These are phyloP conservation scores for Fusarium concolor DNA, from an alignment of 2,329 filamentous ascomycete species.

Conservation along the genomic window DNA sequence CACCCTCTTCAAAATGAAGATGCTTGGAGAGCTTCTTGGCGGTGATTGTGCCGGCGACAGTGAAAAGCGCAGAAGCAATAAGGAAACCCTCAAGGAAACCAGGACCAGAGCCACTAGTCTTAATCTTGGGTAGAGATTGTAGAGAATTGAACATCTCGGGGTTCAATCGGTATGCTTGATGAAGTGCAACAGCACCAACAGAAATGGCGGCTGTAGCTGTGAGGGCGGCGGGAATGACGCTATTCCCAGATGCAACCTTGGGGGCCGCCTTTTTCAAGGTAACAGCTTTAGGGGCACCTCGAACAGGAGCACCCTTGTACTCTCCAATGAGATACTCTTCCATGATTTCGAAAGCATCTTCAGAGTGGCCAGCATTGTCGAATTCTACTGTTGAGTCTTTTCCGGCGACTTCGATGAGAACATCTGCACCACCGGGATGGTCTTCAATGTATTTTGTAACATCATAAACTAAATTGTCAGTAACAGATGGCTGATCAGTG, in stretches of 20 bases:
- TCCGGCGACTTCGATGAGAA: conserved; percentile 81
- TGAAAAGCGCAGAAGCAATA: conserved; percentile 30
- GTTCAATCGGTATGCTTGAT: conserved; percentile 30
- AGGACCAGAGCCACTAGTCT: conserved; percentile 13
- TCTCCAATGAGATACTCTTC: conserved; percentile 53
- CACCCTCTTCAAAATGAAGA: conserved; percentile 44
- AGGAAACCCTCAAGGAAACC: conserved; percentile 30
- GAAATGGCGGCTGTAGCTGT: conserved; percentile 24
- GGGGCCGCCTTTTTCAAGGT: conserved; percentile 30
- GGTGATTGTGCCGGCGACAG: conserved; percentile 48
- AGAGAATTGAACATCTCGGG: conserved; percentile 8
- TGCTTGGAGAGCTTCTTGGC: conserved; percentile 49
- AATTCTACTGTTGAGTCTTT: conserved; percentile 83
- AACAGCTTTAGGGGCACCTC: conserved; percentile 26
- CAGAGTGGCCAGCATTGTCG: conserved; percentile 86
- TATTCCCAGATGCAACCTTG: conserved; percentile 8
- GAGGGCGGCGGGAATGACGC: conserved; percentile 7
- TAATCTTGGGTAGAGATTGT: conserved; percentile 22
- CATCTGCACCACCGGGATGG: conserved; percentile 80
- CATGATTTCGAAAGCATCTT: conserved; percentile 63
- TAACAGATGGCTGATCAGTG: too few species aligned
- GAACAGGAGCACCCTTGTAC: conserved; percentile 47
- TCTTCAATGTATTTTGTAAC: conserved; percentile 68
- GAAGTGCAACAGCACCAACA: conserved; percentile 17
- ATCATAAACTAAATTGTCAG: conserved; percentile 63